Base-by-base conservation (phyloP, 1,284 basidiomycete species). In the Fomes fomentarius region DNA sequence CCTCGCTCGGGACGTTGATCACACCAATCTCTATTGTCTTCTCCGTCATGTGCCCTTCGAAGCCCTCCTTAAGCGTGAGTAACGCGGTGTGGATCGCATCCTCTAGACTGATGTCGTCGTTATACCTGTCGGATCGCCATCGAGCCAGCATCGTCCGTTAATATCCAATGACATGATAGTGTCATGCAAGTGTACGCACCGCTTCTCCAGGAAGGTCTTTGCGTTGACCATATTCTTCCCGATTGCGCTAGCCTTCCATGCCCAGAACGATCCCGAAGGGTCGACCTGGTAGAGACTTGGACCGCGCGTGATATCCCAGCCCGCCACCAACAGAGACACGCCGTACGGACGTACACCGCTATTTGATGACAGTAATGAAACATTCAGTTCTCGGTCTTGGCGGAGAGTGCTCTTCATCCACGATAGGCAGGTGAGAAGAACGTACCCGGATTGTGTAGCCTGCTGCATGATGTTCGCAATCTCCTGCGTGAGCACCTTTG, bases 151-250 rank as follows among this genome's bases (percentile, higher is more conserved):
- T 37, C 22, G 15, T 22, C 30, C n/a, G 38, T 47, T 22, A 38
- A 24, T 40, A 21, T 37, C 37, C 14, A 39, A 17, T 42, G 21
- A 24, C 21, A 41, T 21, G 15, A 19, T 19, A 58, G 57, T 56
- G 50, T 64, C 40, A 56, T 30, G 24, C 50, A 34, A 21, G 12
- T 42, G 10, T 6, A 74, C 86, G 66, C 64, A 94, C 93, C 95
- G 84, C 76, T 99, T 99, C 77, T 99, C 97, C 63, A 99, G 75
- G 76, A 99, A 99, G 2, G 97, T 98, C 76, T 99, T 99, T 49
- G 96, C 97, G 69, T 99, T 99, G 50, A 95, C 88, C 94, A 98
- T 98, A 76, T 99, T 99, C 80, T 99, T 99, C 35, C 97, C 97
- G 67, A 99, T 99, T 14, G 97, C 97, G 69, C 93, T 96, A 12